These are phyloP conservation scores for Neodidymelliopsis sp. DNA, from an alignment of 2,329 filamentous ascomycete genomes.

Conservation along the genomic window DNA sequence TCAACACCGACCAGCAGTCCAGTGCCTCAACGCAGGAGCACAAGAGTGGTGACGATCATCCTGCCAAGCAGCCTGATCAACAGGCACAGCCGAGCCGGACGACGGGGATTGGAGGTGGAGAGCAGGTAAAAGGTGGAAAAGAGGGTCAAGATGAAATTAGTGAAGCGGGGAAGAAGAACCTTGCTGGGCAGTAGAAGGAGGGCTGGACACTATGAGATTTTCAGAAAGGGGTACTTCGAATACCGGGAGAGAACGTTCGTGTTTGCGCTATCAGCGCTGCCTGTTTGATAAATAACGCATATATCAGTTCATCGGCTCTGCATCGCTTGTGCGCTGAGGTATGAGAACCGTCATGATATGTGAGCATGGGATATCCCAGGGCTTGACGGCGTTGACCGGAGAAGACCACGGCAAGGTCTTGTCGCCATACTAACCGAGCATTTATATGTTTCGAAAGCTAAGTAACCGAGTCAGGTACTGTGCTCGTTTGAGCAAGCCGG, in stretches of 20 bases:
- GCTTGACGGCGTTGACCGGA: background rate
- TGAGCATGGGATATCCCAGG: background rate
- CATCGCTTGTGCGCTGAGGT: background rate
- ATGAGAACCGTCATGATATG: background rate
- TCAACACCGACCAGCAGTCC: constrained; percentile 41
- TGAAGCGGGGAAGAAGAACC: constrained; percentile 13
- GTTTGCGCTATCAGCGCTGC: no score
- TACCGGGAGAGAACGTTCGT: no score
- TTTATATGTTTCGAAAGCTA: background rate
- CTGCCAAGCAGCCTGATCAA: constrained; percentile 49
- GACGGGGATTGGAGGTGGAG: constrained; percentile 44
- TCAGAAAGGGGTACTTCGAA: background rate
- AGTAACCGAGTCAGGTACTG: background rate
- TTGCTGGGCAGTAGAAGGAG: constrained; percentile 8
- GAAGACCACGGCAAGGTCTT: background rate
- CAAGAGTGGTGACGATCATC: constrained; percentile 44
- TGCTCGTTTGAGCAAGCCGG: background rate
- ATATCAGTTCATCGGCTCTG: background rate
- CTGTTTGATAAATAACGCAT: constrained; percentile 1
- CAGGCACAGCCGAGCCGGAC: constrained; percentile 40
- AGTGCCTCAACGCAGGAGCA: constrained; percentile 39
- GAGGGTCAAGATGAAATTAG: constrained; percentile 34
- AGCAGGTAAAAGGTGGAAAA: constrained; percentile 45
- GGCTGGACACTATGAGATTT: background rate
- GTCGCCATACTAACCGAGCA: constrained; percentile 7